phyloP scores from a whole-genome alignment of 176 grass and related monocot species.

The sorghum (Sorghum bicolor) region DNA sequence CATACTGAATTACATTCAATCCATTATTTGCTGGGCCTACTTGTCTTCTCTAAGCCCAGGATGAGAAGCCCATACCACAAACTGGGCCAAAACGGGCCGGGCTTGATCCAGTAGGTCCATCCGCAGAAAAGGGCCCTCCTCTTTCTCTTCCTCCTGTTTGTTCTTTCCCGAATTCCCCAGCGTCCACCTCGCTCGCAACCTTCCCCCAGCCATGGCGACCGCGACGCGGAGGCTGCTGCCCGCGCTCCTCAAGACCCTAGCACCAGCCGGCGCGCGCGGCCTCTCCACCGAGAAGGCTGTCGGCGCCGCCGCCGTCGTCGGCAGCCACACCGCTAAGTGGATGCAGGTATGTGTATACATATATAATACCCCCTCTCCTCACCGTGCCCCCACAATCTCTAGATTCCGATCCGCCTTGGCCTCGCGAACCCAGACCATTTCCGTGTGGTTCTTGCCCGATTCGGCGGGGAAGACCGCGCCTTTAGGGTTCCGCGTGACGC shows the following conservation, averaged over 20 bases:
- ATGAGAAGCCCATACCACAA: not conserved
- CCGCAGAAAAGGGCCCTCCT: not conserved
- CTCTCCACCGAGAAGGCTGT: slow-evolving; percentile 57
- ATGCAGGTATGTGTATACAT: slow-evolving; percentile 61
- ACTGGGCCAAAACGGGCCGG: not conserved
- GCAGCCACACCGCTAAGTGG: slow-evolving; percentile 92
- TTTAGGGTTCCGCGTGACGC: not conserved
- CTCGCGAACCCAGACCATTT: not conserved
- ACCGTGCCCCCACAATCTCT: not conserved
- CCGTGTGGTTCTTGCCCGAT: not conserved
- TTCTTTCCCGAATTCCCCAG: slow-evolving; percentile 9
- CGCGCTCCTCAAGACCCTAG: slow-evolving; percentile 49
- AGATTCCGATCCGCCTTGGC: slow-evolving; percentile 23
- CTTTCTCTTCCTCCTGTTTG: not conserved
- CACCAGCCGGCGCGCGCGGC: slow-evolving; percentile 16
- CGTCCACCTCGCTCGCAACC: not conserved
- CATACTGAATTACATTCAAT: not conserved
- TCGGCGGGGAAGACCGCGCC: not conserved
- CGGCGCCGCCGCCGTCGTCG: slow-evolving; percentile 42
- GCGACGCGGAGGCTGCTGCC: slow-evolving; percentile 63
- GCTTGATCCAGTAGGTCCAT: not conserved
- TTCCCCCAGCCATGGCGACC: slow-evolving; percentile 35
- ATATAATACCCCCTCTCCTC: not conserved
- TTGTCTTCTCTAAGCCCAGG: not conserved
- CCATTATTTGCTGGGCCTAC: not conserved